phyloP scores from a whole-genome alignment of 2,329 filamentous ascomycete species.

The Fusarium verrucosum region DNA sequence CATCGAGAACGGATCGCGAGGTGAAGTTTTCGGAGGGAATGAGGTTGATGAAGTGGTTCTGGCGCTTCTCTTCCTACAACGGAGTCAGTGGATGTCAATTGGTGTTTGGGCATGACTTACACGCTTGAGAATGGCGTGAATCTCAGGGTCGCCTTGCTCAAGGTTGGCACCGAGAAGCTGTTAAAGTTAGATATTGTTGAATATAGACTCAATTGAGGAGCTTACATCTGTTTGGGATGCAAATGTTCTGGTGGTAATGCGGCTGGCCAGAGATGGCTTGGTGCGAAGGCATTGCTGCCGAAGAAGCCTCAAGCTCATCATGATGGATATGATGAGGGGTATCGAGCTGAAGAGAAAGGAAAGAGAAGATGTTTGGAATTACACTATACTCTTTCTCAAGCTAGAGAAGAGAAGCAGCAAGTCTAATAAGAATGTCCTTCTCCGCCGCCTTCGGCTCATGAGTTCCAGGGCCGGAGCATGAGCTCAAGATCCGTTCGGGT shows the following conservation, averaged over 20 bases:
- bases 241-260: conserved; percentile 32
- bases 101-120: conserved; percentile 55
- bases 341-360: background rate
- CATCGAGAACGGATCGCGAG: conserved; percentile 86
- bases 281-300: conserved; percentile 40
- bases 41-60: conserved; percentile 96
- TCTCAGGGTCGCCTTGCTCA: conserved; percentile 80
- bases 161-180: conserved; percentile 81
- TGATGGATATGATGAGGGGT: conserved; percentile 20
- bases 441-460: conserved; percentile 33
- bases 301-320: conserved; percentile 40
- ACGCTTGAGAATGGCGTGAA: conserved; percentile 87
- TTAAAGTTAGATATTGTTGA: conserved; percentile 4
- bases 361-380: background rate
- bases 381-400: background rate
- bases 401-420: conserved; percentile 25
- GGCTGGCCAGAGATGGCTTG: conserved; percentile 37
- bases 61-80: conserved; percentile 83
- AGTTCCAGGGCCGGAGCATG: conserved; percentile 29
- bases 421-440: conserved; percentile 31
- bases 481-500: background rate
- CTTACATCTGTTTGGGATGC: conserved; percentile 40
- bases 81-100: background rate
- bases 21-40: conserved; percentile 95
- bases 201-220: accelerated